Conservation (phyloP, 139 green algal genomes). For the Chlamydomonas sp. region DNA sequence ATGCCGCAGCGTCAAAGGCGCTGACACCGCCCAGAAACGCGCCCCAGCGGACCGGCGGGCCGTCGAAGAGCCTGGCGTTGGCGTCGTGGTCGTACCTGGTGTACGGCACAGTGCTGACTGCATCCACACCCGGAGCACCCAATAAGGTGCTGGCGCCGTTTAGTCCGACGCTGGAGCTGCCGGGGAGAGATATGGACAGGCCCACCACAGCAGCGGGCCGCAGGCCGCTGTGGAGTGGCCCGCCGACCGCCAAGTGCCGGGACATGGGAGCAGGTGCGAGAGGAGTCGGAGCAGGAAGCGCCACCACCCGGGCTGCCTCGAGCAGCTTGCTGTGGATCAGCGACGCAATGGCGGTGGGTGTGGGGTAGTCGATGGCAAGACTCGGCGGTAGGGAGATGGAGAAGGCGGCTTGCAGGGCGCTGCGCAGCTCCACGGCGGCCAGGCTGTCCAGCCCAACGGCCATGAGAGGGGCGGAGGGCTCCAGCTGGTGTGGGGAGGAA, state of each 20-base stretch:
- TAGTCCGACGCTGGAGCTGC: neutral
- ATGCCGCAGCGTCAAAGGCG: constrained; percentile 79
- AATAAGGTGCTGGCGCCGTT: neutral
- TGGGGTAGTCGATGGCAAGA: constrained; percentile 82
- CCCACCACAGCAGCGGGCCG: neutral
- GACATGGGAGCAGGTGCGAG: neutral
- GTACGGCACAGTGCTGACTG: constrained; percentile 38
- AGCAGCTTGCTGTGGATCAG: neutral
- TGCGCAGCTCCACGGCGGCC: constrained; percentile 70
- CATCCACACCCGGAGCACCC: constrained; percentile 13
- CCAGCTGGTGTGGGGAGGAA: constrained; percentile 33
- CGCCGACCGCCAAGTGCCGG: neutral
- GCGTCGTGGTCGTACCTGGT: constrained; percentile 37
- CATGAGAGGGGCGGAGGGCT: constrained; percentile 62
- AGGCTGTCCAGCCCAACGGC: constrained; percentile 72
- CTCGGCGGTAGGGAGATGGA: constrained; percentile 70
- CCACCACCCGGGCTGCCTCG: neutral
- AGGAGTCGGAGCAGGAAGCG: too few species aligned
- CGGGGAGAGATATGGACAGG: constrained; percentile 1
- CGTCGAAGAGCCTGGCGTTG: constrained; percentile 21
- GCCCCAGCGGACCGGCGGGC: constrained; percentile 53
- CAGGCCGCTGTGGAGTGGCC: neutral
- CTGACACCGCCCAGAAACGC: constrained; percentile 54
- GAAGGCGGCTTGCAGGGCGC: constrained; percentile 53
- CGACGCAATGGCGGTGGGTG: constrained; percentile 28